Evolutionary conservation across 1,139 yeast genomes (phyloP).

Genomic region (Taphrina flavorubra): DNA sequence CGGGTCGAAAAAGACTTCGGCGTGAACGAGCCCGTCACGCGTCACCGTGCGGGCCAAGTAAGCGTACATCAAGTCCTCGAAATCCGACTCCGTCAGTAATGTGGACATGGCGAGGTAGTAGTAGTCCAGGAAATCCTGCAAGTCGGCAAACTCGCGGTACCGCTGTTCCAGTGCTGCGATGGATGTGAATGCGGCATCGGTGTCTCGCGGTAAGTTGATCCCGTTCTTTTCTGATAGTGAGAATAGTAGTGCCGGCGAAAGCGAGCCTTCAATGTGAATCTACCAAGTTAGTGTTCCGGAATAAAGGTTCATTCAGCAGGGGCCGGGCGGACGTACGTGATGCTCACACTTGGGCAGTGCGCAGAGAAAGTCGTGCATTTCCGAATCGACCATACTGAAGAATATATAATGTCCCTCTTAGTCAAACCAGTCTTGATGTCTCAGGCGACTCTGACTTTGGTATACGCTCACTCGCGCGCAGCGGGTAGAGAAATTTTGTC

Average conservation of each 20-base stretch:
- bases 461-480: too few relatives aligned
- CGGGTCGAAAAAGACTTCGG: constrained; percentile 81
- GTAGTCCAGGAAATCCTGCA: constrained; percentile 77
- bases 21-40: constrained; percentile 63
- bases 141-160: constrained; percentile 64
- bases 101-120: constrained; percentile 82
- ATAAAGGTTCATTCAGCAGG: not conserved
- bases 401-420: too few relatives aligned
- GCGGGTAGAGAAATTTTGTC: not conserved
- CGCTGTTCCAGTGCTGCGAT: constrained; percentile 62
- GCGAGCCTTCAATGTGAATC: constrained; percentile 77
- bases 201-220: constrained; percentile 60
- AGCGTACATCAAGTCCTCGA: constrained; percentile 74
- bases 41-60: constrained; percentile 66
- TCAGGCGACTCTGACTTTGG: not conserved
- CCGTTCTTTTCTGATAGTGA: constrained; percentile 64
- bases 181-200: constrained; percentile 60
- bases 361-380: constrained; percentile 20
- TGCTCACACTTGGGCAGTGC: constrained; percentile 34
- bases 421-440: not conserved
- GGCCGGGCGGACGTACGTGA: constrained; percentile 16
- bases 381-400: too few relatives aligned
- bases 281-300: constrained; percentile 51
- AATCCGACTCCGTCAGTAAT: constrained; percentile 67
- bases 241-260: constrained; percentile 73